Percentiles rank a stretch among this genome's conserved stretches.
Conservation (phyloP, 345 rosid genomes). For the Populus euphratica region DNA sequence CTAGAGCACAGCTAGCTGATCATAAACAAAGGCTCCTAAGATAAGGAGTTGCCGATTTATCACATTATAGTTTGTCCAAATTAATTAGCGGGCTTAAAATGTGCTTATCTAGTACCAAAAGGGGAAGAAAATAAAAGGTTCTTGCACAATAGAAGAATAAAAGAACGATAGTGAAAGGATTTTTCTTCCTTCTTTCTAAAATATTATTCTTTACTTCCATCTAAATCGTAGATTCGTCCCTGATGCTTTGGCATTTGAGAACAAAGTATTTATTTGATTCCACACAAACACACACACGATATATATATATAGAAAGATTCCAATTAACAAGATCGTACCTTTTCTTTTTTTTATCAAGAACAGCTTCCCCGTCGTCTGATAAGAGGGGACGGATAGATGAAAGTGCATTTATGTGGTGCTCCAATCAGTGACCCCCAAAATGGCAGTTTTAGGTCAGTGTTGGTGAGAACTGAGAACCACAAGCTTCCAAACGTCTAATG, state of each 20-base stretch:
- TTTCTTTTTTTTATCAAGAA: not conserved
- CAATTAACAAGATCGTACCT: not conserved
- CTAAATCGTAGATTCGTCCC: not conserved
- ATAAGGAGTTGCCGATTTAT: not conserved
- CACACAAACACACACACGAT: too few relatives aligned
- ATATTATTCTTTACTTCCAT: not conserved
- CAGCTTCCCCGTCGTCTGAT: not conserved
- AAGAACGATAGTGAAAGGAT: not conserved
- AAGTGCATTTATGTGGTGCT: not conserved
- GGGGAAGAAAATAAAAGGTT: not conserved
- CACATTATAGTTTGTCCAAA: not conserved
- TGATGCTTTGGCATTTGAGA: not conserved
- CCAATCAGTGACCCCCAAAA: not conserved
- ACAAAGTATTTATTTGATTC: not conserved
- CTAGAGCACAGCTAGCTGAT: not conserved
- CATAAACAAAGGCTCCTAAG: not conserved
- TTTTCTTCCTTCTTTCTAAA: not conserved
- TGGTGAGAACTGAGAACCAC: not conserved
- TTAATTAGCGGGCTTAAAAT: not conserved
- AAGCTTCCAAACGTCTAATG: not conserved
- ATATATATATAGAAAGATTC: not conserved
- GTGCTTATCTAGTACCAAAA: not conserved
- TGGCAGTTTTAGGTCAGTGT: not conserved
- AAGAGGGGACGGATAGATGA: not conserved
- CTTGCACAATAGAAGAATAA: not conserved